phyloP scores from a whole-genome alignment of 2,329 filamentous ascomycete species.

The Leptoxyphium fumago region DNA sequence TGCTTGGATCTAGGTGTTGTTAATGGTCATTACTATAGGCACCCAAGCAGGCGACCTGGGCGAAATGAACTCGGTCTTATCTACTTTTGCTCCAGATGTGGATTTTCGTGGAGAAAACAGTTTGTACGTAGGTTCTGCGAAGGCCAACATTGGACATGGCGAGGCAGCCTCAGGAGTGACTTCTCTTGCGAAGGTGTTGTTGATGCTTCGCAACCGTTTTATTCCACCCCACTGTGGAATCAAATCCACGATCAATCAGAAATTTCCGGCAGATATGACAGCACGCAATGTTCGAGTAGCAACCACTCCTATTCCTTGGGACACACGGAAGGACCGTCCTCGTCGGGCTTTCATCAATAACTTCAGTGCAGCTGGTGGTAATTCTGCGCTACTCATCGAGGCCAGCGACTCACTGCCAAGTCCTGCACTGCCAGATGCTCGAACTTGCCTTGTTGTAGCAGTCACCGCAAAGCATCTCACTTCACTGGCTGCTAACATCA shows the following conservation, averaged over 20 bases:
- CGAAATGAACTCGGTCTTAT: conserved; percentile 15
- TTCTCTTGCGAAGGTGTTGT: conserved; percentile 47
- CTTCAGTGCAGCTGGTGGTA: conserved; percentile 25
- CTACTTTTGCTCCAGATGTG: conserved; percentile 8
- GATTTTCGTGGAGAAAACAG: conserved; percentile 2
- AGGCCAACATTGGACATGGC: conserved; percentile 17
- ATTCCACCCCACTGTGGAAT: conserved; percentile 56
- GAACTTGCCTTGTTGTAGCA: conserved; percentile 3
- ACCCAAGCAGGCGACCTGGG: conserved; percentile 19
- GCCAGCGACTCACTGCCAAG: conserved; percentile 5
- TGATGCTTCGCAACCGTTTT: conserved; percentile 48
- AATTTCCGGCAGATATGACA: conserved; percentile 42
- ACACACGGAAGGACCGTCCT: conserved; percentile 2
- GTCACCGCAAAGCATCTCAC: conserved; percentile 12
- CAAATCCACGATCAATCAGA: conserved; percentile 47
- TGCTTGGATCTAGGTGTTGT: too few relatives aligned
- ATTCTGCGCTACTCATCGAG: conserved; percentile 18
- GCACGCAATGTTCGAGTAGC: conserved; percentile 46
- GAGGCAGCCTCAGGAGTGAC: conserved; percentile 26
- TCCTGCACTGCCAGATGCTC: not conserved
- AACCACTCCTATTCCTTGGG: conserved; percentile 33
- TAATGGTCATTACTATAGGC: too few relatives aligned
- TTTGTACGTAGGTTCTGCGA: conserved; percentile 13
- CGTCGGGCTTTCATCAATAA: conserved; percentile 19
- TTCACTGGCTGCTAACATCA: conserved; percentile 5